Evolutionary conservation across 176 grass and related monocot species (phyloP).

Genomic region (Oryza rufipogon): DNA sequence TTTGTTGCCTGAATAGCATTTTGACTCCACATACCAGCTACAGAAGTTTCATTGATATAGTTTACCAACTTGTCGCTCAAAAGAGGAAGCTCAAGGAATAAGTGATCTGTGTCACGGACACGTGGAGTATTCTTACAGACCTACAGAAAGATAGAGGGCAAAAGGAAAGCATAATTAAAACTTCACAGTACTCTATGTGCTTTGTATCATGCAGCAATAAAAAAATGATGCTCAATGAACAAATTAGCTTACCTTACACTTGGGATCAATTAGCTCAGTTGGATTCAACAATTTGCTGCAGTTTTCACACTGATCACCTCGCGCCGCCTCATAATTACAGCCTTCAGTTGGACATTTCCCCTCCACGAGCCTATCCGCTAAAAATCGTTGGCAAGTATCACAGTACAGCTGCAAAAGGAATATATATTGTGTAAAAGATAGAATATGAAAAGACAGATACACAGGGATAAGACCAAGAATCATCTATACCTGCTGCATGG

Average conservation of each 20-base stretch:
- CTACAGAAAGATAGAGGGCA: slow-evolving; percentile 42
- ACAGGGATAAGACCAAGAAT: neutral
- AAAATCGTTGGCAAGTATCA: slow-evolving; percentile 79
- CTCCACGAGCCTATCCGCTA: slow-evolving; percentile 93
- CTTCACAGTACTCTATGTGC: neutral
- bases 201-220: slow-evolving; percentile 10
- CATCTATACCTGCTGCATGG: slow-evolving; percentile 83
- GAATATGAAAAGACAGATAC: neutral
- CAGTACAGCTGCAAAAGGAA: slow-evolving; percentile 75
- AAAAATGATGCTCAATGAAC: neutral
- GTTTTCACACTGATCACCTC: slow-evolving; percentile 96
- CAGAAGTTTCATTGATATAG: slow-evolving; percentile 84
- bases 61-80: slow-evolving; percentile 78
- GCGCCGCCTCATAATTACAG: slow-evolving; percentile 73
- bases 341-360: slow-evolving; percentile 80
- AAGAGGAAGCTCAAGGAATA: slow-evolving; percentile 94
- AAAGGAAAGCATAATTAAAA: neutral
- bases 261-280: slow-evolving; percentile 86
- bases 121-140: slow-evolving; percentile 76
- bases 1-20: slow-evolving; percentile 98
- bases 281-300: slow-evolving; percentile 96
- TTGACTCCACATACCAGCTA: slow-evolving; percentile 94
- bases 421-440: slow-evolving; percentile 21
- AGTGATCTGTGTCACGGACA: slow-evolving; percentile 91
- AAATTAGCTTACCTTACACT: slow-evolving; percentile 77